Percentiles rank a stretch among this genome's conserved stretches.
Evolutionary conservation across 2,329 filamentous ascomycete genomes (phyloP).

Genomic region (Penicillium sp.): DNA sequence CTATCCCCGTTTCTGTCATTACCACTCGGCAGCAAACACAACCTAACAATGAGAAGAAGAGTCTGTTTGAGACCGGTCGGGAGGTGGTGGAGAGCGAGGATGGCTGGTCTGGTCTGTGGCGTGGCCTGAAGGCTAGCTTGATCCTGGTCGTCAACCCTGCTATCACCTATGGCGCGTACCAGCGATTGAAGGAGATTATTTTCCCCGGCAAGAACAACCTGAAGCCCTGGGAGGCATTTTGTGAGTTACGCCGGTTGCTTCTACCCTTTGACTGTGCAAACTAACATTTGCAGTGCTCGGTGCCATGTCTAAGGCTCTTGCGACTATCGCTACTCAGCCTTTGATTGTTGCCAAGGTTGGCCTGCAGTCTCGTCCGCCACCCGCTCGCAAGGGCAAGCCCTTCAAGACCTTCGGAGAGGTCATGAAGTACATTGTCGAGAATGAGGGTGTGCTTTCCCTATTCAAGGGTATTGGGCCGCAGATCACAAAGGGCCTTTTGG

Average conservation of each 20-base stretch:
- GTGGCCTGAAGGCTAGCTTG: slow-evolving; percentile 91
- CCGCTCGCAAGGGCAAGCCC: slow-evolving; percentile 78
- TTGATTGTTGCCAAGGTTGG: slow-evolving; percentile 98
- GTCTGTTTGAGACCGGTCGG: slow-evolving; percentile 79
- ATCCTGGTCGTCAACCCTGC: slow-evolving; percentile 94
- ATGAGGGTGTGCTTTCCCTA: slow-evolving; percentile 78
- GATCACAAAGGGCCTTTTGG: slow-evolving; percentile 85
- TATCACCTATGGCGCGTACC: slow-evolving; percentile 96
- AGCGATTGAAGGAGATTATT: slow-evolving; percentile 74
- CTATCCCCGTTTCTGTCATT: slow-evolving; percentile 91
- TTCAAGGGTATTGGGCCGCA: slow-evolving; percentile 98
- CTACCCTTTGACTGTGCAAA: neutral
- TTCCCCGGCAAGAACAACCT: slow-evolving; percentile 76
- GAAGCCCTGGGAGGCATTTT: slow-evolving; percentile 83
- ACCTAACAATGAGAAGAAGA: slow-evolving; percentile 77
- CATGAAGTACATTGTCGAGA: slow-evolving; percentile 87
- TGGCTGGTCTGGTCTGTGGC: slow-evolving; percentile 85
- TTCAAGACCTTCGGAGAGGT: slow-evolving; percentile 94
- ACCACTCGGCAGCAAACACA: slow-evolving; percentile 97
- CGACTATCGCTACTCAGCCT: slow-evolving; percentile 89
- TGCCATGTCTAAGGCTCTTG: slow-evolving; percentile 86
- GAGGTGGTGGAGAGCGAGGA: slow-evolving; percentile 92
- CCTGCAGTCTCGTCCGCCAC: slow-evolving; percentile 87
- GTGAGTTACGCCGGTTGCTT: slow-evolving; percentile 57
- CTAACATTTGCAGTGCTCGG: slow-evolving; percentile 67